phyloP scores from a whole-genome alignment of 805 yeast genomes.

The Zygosaccharomyces gambellarensis region DNA sequence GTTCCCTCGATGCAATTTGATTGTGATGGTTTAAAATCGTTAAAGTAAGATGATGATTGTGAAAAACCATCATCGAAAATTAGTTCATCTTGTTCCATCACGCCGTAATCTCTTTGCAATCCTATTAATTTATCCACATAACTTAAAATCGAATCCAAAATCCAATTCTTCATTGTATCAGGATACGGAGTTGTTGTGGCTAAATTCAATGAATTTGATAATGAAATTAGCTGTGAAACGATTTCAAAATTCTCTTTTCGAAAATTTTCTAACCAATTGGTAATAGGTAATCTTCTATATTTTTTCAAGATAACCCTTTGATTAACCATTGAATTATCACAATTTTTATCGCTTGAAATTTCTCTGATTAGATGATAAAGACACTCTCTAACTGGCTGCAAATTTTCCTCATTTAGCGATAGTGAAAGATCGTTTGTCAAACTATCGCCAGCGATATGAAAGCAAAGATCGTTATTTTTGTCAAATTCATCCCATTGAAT shows the following conservation, averaged over 20 bases:
- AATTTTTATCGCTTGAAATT: conserved; percentile 12
- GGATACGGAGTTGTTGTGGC: conserved; percentile 6
- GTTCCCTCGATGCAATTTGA: conserved; percentile 1
- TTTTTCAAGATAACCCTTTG: conserved; percentile 23
- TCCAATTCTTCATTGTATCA: conserved; percentile 11
- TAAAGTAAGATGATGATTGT: conserved; percentile 6
- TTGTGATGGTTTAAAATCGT: conserved; percentile 1
- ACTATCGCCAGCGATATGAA: conserved; percentile 19
- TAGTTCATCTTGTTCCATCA: conserved; percentile 1
- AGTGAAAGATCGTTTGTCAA: conserved; percentile 10
- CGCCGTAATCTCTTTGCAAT: conserved; percentile 8
- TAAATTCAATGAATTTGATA: conserved; percentile 13
- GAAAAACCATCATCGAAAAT: conserved; percentile 2
- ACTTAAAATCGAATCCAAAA: conserved; percentile 11
- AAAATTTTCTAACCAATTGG: conserved; percentile 12
- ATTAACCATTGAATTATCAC: conserved; percentile 7
- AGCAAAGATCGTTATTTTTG: conserved; percentile 5
- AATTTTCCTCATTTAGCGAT: conserved; percentile 8
- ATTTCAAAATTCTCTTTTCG: conserved; percentile 15
- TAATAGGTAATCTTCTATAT: conserved; percentile 18
- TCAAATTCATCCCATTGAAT: background rate
- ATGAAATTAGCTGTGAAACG: conserved; percentile 19
- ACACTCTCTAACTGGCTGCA: conserved; percentile 23
- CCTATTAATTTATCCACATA: conserved; percentile 17
- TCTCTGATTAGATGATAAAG: conserved; percentile 19